These are phyloP conservation scores for Penicillium lagena DNA, from an alignment of 495 filamentous ascomycete species.

Conservation along the genomic window DNA sequence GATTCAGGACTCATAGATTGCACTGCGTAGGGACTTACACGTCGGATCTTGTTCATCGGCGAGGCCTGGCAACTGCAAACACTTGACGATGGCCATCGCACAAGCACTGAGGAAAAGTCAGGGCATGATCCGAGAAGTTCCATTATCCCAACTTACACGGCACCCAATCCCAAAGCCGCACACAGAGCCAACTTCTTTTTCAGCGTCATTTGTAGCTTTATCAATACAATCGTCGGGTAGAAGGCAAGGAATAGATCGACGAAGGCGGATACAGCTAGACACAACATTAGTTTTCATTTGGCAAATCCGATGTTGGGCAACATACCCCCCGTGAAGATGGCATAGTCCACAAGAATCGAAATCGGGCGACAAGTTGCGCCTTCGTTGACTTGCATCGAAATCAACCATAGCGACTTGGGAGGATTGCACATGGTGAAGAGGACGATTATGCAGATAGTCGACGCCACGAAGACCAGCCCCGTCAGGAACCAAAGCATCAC, in stretches of 20 bases:
- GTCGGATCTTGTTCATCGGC: slow-evolving; percentile 28
- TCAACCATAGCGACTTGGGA: slow-evolving; percentile 33
- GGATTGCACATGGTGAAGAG: slow-evolving; percentile 38
- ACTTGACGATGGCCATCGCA: slow-evolving; percentile 32
- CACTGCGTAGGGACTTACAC: slow-evolving; percentile 16
- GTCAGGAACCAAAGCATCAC: slow-evolving; percentile 28
- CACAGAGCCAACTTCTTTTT: slow-evolving; percentile 43
- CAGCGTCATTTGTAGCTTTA: slow-evolving; percentile 31
- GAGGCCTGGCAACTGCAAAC: slow-evolving; percentile 29
- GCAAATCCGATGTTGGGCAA: neutral
- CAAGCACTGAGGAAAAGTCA: slow-evolving; percentile 4
- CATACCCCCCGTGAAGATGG: slow-evolving; percentile 25
- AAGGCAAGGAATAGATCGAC: slow-evolving; percentile 44
- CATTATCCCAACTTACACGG: slow-evolving; percentile 6
- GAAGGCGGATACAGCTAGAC: slow-evolving; percentile 23
- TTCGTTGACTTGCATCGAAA: slow-evolving; percentile 11
- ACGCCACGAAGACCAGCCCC: slow-evolving; percentile 6
- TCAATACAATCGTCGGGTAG: slow-evolving; percentile 38
- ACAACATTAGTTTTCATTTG: neutral
- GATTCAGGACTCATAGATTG: neutral
- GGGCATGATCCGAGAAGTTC: neutral
- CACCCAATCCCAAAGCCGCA: slow-evolving; percentile 36
- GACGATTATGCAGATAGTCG: slow-evolving; percentile 18
- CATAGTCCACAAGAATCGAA: slow-evolving; percentile 28
- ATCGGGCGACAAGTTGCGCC: slow-evolving; percentile 26